These are phyloP conservation scores for Staphylotrichum longicolle DNA, from an alignment of 495 filamentous ascomycete species.

Conservation along the genomic window DNA sequence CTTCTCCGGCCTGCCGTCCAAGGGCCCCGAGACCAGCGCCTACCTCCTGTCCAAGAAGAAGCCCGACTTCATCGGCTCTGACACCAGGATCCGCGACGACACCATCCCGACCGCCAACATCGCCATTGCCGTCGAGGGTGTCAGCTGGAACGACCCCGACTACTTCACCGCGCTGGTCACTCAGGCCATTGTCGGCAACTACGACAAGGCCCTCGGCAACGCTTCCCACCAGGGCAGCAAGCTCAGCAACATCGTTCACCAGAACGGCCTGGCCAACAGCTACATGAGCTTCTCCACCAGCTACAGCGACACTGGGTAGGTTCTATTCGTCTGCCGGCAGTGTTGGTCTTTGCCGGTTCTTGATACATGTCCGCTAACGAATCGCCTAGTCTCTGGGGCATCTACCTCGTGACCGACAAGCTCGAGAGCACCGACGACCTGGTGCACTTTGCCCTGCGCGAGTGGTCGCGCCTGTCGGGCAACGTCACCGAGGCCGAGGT, in stretches of 20 bases:
- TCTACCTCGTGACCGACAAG: conserved; percentile 95
- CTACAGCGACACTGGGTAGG: conserved; percentile 98
- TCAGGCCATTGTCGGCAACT: conserved; percentile 99
- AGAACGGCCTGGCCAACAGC: conserved; percentile 93
- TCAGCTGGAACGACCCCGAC: conserved; percentile 98
- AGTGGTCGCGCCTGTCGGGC: conserved; percentile 91
- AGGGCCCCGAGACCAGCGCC: conserved; percentile 66
- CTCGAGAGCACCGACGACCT: conserved; percentile 86
- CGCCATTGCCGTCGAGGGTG: conserved; percentile 97
- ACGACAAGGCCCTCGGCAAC: conserved; percentile 98
- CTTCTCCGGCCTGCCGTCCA: conserved; percentile 73
- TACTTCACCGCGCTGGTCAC: conserved; percentile 98
- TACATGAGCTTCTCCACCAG: conserved; percentile 99
- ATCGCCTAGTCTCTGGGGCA: conserved; percentile 83
- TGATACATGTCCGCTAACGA: conserved; percentile 19
- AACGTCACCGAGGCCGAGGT: conserved; percentile 85
- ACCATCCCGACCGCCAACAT: conserved; percentile 95
- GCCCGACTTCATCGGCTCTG: conserved; percentile 94
- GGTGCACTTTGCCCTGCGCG: conserved; percentile 94
- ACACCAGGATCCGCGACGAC: conserved; percentile 92
- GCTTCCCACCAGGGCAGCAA: conserved; percentile 95
- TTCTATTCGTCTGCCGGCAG: not conserved
- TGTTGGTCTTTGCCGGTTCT: too few relatives aligned
- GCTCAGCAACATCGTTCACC: conserved; percentile 87
- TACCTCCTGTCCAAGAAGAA: conserved; percentile 74